Base-by-base conservation (phyloP, 2,329 filamentous ascomycete species). In the Pseudocercospora vitis region DNA sequence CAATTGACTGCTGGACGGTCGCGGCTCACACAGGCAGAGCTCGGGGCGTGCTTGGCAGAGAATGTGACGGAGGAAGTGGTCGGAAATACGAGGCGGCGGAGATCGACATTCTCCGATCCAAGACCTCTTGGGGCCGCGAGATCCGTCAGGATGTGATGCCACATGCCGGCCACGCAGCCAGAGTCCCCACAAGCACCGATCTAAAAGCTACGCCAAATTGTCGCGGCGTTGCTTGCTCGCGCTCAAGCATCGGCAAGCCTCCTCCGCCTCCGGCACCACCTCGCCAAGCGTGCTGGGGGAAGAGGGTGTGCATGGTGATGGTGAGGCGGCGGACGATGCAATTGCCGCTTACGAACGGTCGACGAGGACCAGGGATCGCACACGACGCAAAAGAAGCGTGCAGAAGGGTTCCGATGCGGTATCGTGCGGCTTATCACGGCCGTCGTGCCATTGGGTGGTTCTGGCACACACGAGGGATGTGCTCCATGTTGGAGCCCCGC, bases 361-460 rank as follows among this genome's bases (percentile, higher is more conserved):
- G n/a, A n/a, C n/a, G n/a, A n/a, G n/a, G n/a, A n/a, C n/a, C n/a
- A n/a, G n/a, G n/a, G n/a, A 29, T 29, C 26, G 26, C 26, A 11
- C 26, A 29, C 11, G 26, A 16, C 6, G 32, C n/a, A 18, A 16
- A 8, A 18, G 28, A 12, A 29, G 28, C 6, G 6, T 7, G 12
- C 28, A 7, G 12, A 12, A 12, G 7, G 12, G 28, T 29, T 29
- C 28, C 7, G 28, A 12, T 29, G 28, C 37, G 37, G 37, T 40
- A 40, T 40, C 9, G 12, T 40, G 37, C 37, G 37, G 37, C 35
- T 40, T 23, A 40, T n/a, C n/a, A n/a, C n/a, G n/a, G n/a, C 18
- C 16, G 35, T 7, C 4, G 35, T 19, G 19, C 26, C n/a, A 4
- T 40, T 19, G 14, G 23, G 19, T 40, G 18, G 35, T 40, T 40